Conservation (phyloP, 169 alveolate genomes). For the Plasmodium gaboni region DNA sequence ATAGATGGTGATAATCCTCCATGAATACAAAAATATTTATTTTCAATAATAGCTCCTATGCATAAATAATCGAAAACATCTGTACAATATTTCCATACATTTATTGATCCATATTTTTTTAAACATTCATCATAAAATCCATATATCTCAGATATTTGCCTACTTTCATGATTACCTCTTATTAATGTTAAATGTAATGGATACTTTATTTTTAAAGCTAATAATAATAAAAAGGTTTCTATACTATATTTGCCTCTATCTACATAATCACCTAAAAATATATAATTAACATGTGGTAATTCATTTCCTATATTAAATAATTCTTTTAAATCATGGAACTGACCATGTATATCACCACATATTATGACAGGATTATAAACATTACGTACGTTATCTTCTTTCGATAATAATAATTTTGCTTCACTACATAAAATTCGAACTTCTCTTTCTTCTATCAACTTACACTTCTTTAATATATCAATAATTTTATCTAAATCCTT, state of each 20-base stretch:
- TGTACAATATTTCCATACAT: constrained; percentile 98
- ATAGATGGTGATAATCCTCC: constrained; percentile 99
- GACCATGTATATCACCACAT: constrained; percentile 98
- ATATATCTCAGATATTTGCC: constrained; percentile 98
- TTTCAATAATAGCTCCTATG: constrained; percentile 97
- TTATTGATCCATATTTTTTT: constrained; percentile 98
- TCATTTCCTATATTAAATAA: constrained; percentile 92
- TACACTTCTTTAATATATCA: constrained; percentile 50
- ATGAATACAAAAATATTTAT: constrained; percentile 96
- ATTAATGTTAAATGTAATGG: constrained; percentile 96
- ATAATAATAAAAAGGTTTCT: constrained; percentile 97
- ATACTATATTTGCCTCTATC: constrained; percentile 99
- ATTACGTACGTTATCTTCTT: constrained; percentile 32
- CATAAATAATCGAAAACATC: constrained; percentile 99
- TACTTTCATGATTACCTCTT: constrained; percentile 99
- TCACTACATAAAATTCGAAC: constrained; percentile 32
- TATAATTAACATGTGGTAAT: constrained; percentile 91
- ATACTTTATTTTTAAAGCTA: constrained; percentile 96
- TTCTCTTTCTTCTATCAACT: constrained; percentile 37
- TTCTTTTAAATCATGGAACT: constrained; percentile 95
- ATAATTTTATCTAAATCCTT: constrained; percentile 27
- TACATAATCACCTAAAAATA: constrained; percentile 99
- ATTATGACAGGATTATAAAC: constrained; percentile 97
- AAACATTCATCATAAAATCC: constrained; percentile 99
- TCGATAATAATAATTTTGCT: constrained; percentile 30